These are phyloP conservation scores for Exophiala oligosperma DNA, from an alignment of 2,329 filamentous ascomycete species.

Conservation along the genomic window DNA sequence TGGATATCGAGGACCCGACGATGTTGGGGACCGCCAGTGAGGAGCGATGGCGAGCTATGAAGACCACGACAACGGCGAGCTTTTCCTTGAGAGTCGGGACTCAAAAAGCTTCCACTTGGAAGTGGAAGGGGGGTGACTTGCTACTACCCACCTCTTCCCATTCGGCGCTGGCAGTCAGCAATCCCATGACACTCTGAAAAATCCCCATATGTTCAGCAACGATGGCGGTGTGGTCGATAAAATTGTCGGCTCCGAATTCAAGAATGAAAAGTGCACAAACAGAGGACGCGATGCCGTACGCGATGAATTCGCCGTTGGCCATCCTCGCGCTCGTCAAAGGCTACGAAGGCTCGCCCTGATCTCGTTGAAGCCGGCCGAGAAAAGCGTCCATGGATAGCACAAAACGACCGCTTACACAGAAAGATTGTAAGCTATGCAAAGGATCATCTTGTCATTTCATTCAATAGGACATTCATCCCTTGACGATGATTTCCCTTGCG, in stretches of 20 bases:
- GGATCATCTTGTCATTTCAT: no score
- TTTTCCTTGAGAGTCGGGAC: background rate
- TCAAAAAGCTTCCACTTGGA: background rate
- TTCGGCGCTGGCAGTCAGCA: constrained; percentile 56
- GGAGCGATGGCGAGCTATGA: constrained; percentile 47
- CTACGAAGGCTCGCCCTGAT: no score
- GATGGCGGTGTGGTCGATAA: constrained; percentile 38
- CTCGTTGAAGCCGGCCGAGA: no score
- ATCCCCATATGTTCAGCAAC: constrained; percentile 48
- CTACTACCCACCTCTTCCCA: constrained; percentile 50
- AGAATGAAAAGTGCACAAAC: background rate
- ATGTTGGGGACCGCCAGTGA: constrained; percentile 57
- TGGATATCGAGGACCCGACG: constrained; percentile 56
- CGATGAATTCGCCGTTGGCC: no score
- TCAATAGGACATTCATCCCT: no score
- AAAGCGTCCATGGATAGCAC: no score
- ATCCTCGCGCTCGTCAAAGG: no score
- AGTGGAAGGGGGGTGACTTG: constrained; percentile 26
- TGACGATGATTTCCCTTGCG: no score
- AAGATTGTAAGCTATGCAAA: no score
- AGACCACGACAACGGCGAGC: constrained; percentile 51
- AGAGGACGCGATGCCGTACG: background rate
- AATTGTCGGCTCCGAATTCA: no score
- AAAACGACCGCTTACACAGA: no score
- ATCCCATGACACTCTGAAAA: constrained; percentile 49